Percentiles rank a stretch among this genome's conserved stretches.
Evolutionary conservation across 2,329 filamentous ascomycete species (phyloP).

Genomic region (Chaetomium sp.): DNA sequence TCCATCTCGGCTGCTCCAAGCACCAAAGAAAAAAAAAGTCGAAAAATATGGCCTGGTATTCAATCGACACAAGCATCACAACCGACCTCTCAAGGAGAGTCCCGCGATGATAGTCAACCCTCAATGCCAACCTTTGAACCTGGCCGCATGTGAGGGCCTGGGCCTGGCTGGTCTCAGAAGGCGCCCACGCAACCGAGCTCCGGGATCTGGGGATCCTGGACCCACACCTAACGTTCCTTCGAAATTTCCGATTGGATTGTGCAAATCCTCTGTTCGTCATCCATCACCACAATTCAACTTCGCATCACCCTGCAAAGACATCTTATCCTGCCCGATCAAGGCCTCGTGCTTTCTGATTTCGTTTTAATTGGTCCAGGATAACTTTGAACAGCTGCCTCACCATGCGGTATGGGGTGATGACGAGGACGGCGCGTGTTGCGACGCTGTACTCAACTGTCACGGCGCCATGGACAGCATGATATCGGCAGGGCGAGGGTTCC

Average conservation of each 20-base stretch:
- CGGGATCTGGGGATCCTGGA: neutral
- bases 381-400: neutral
- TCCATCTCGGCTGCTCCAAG: no score
- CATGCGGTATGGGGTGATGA: neutral
- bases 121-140: neutral
- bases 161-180: constrained; percentile 11
- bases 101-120: neutral
- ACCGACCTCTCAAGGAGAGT: neutral
- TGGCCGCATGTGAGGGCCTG: constrained; percentile 12
- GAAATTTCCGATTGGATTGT: neutral
- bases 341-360: neutral
- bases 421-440: neutral
- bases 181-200: neutral
- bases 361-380: neutral
- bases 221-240: no score
- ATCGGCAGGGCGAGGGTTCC: neutral
- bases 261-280: neutral
- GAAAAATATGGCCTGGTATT: neutral
- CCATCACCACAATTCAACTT: constrained; percentile 1
- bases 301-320: neutral
- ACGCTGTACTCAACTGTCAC: neutral
- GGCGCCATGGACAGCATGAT: neutral
- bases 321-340: neutral
- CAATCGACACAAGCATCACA: neutral
- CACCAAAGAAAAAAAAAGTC: no score